Base-by-base conservation (phyloP, 139 green algal species). In the Chlamydomonas urium region DNA sequence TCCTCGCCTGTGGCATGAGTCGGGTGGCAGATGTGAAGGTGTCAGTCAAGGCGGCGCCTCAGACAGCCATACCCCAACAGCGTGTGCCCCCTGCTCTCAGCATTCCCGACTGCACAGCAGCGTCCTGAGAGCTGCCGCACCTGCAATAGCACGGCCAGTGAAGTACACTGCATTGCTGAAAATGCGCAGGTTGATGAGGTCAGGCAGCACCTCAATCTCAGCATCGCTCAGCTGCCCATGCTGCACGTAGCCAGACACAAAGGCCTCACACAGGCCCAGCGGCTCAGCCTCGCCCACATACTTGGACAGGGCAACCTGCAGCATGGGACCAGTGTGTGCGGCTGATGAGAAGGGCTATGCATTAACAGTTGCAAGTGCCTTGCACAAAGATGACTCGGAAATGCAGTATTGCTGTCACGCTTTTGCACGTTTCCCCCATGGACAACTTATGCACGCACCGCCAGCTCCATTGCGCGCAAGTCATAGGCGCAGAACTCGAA, bases 401-500 rank as follows among this genome's bases (percentile, higher is more conserved):
- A 26, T 17, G n/a, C 3, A 66, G n/a, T n/a, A n/a, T n/a, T n/a
- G n/a, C n/a, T n/a, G n/a, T n/a, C n/a, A n/a, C n/a, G n/a, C n/a
- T n/a, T n/a, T n/a, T n/a, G n/a, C 60, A 8, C 50, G 73, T 73
- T 85, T 85, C 42, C 58, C 74, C 53, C 83, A 71, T 3, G 77
- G 74, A n/a, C n/a, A n/a, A n/a, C n/a, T n/a, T n/a, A n/a, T n/a
- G n/a, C n/a, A n/a, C n/a, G n/a, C 26, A 86, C 83, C 2, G 83
- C 83, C 8, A 88, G 79, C 79, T 88, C 83, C 83, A 88, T 88
- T 17, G 75, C 74, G 21, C 79, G 75, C 76, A 76, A 85, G 73
- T 85, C 82, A 37, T 79, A 76, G 1, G 58, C 38, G 73, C 76
- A 79, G 65, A 81, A 78, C 63, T 87, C 82, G 73, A 87, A 87